Base-by-base conservation (phyloP, 805 yeast species). In the Trichomonascus vanleenenianus region DNA sequence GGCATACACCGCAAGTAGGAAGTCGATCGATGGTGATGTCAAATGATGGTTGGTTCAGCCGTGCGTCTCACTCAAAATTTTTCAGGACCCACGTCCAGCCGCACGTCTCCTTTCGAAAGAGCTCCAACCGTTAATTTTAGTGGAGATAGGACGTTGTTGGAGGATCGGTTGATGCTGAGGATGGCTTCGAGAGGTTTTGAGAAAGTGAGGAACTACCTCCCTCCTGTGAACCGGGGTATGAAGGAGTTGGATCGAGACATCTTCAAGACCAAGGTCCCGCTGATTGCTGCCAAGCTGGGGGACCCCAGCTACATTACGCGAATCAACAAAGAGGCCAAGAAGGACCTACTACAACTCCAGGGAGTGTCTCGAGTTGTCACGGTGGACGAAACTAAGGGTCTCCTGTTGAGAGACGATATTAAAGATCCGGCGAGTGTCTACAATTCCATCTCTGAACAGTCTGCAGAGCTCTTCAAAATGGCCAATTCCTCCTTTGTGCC, bases 171-270 rank as follows among this genome's bases (percentile, higher is more conserved):
- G 8, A 22, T 22, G 27, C 16, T 32, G 16, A 32, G 35, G 16
- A 32, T 32, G 16, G 16, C 16, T 19, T 14, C 20, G 12, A 7
- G 16, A 34, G 16, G 12, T 3, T 25, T 38, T n/a, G 32, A 38
- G 31, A 25, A 12, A 12, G 18, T n/a, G 18, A 27, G 39, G 16
- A 48, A 42, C 7, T 46, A 41, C 43, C 35, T 25, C 37, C 94
- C 96, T 1, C 96, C 96, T 0, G 66, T 78, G 7, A 71, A 83
- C 59, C 64, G 85, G 39, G 70, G 74, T 2, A 79, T 85, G 86
- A 75, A 58, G 37, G 71, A 58, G 12, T 71, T 91, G 35, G 93
- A 91, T 62, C 73, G 83, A 37, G 62, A 75, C 1, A 74, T 78
- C 52, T 91, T 91, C 66, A 57, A 66, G 5, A 71, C 70, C 12